Evolutionary conservation across 495 filamentous ascomycete species (phyloP), one percentile per base, ranked within the genome.

Genomic region (Apodospora peruviana): DNA sequence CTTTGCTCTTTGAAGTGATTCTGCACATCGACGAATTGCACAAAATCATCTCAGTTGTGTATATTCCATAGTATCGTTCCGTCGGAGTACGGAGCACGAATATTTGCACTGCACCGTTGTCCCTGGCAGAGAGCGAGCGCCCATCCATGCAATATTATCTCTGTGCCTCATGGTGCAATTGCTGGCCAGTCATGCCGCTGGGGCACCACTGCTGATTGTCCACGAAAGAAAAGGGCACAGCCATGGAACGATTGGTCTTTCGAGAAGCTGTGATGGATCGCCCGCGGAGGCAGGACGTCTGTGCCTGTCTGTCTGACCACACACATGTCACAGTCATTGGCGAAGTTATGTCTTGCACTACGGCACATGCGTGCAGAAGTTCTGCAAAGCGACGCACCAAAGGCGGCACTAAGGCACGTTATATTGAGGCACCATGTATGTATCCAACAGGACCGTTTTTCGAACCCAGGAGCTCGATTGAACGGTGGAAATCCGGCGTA

Each of bases 331-430:
- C 39, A 21, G 34, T 34, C 43, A 48, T 55, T 55, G 53, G 53
- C 32, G 48, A 51, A 42, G 24, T 43, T 44, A 21, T 43, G 32
- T 18, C 29, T 17, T 34, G 21, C 47, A 29, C 36, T 47, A 44
- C 55, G 47, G 47, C 50, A 57, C 50, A 50, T 57, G 22, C 32
- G 24, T 35, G 47, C 47, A 53, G 51, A 22, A 20, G 41, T 32
- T 40, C 46, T 50, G 51, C 55, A 50, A 45, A 32, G 22, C 24
- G 34, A 50, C 45, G 46, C 37, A 34, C 49, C 49, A 17, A 47
- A 46, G 24, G 36, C 17, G 17, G 44, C 22, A 11, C 45, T 48
- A 40, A 40, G 35, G 25, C 22, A 46, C 21, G 40, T 20, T 8
- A 40, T 17, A 17, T 18, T 40, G 37, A 40, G 2, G 19, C 19